phyloP scores from a whole-genome alignment of 2,329 filamentous ascomycete species.

The Venturia effusa region DNA sequence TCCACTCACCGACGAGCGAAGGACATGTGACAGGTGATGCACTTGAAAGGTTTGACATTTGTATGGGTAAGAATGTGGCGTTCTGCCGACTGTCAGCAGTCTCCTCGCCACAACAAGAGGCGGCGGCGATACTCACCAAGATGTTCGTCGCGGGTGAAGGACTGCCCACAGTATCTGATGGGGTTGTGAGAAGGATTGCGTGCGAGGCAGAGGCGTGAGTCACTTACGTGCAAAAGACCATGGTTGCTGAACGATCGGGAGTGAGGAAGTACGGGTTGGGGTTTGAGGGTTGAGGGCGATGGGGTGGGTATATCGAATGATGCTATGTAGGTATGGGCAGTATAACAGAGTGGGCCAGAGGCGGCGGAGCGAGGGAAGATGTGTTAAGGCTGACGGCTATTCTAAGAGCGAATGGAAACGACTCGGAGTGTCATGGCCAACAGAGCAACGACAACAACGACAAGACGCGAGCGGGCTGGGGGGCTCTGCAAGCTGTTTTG shows the following conservation, averaged over 20 bases:
- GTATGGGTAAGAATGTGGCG: conserved; percentile 42
- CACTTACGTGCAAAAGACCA: conserved; percentile 38
- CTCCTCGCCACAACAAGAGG: conserved; percentile 15
- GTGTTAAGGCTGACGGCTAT: conserved; percentile 11
- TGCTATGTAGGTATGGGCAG: neutral
- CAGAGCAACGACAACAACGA: neutral
- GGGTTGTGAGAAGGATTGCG: neutral
- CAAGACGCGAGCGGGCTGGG: neutral
- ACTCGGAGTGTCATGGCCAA: conserved; percentile 4
- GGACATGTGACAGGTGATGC: conserved; percentile 44
- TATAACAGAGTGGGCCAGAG: neutral
- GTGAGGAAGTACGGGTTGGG: conserved; percentile 13
- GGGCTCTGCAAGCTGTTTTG: neutral
- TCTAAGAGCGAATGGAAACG: conserved; percentile 2
- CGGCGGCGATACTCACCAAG: conserved; percentile 21
- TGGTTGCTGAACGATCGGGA: conserved; percentile 18
- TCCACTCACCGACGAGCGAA: conserved; percentile 38
- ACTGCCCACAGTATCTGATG: conserved; percentile 36
- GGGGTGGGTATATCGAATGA: conserved; percentile 3
- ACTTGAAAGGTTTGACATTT: conserved; percentile 46
- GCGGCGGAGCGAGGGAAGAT: conserved; percentile 6
- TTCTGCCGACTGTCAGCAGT: conserved; percentile 12
- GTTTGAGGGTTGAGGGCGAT: neutral
- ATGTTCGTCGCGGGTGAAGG: conserved; percentile 42
- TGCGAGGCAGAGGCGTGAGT: neutral